Evolutionary conservation across 2,329 filamentous ascomycete genomes (phyloP), one percentile per base, ranked within the genome.

Genomic region (Venturiaceae sp.): DNA sequence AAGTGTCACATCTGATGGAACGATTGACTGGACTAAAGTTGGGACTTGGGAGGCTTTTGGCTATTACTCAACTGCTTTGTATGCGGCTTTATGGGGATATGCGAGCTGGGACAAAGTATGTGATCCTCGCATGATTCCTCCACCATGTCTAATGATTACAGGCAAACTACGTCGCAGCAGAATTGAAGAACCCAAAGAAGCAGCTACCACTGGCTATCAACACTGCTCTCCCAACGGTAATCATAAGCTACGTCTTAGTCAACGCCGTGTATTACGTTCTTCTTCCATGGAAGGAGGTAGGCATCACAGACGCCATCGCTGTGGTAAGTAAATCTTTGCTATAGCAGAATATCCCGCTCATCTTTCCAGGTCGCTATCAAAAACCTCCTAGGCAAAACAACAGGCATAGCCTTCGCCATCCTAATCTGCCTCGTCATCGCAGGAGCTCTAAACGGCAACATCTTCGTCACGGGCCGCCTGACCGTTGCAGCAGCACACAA

Each of bases 71-170:
- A 77, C 82, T 1, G 83, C 83, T 0, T 72, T 85, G 0, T 85
- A 85, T 63, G 83, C 79, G 0, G 82, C 81, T 0, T 66, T 86
- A 0, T 86, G 83, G 83, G 83, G 81, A 0, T 86, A 85, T 60
- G 83, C 80, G 0, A 83, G 83, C 0, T 86, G 83, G 83, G 83
- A 86, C 58, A 85, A 85, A 71, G 81, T 81, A 39, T 71, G 75
- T 46, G 52, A n/a, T n/a, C n/a, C n/a, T n/a, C n/a, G n/a, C n/a
- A n/a, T n/a, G 11, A 39, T 13, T 34, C 30, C 30, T 55, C n/a
- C 50, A 28, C 16, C 60, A 61, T 9, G 21, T 28, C 50, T 63
- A 55, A 63, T 50, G 23, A n/a, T 4, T 53, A 2, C 32, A 72
- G 70, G 69, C 69, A 57, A 71, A 71, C n/a, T 61, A 71, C 23